These are phyloP conservation scores for Amaranthus tricolor DNA, from an alignment of 179 eudicot genomes.

Conservation along the genomic window DNA sequence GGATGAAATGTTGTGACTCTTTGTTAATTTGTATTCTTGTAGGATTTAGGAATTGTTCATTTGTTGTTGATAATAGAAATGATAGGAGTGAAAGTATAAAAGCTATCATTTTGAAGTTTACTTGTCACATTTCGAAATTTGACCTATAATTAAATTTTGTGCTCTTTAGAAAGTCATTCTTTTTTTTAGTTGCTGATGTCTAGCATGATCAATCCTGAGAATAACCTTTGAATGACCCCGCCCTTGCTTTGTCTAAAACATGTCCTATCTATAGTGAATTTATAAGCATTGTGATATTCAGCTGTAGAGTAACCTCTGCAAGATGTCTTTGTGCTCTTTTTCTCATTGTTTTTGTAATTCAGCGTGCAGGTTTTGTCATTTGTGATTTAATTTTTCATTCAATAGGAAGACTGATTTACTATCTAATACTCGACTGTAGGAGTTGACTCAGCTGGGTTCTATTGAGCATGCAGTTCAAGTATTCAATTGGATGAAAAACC, in stretches of 20 bases:
- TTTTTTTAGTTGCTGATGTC: background rate
- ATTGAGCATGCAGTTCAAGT: constrained; percentile 77
- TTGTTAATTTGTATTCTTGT: background rate
- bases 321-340: background rate
- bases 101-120: background rate
- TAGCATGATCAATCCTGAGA: background rate
- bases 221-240: background rate
- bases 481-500: constrained; percentile 93
- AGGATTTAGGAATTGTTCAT: background rate
- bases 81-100: background rate
- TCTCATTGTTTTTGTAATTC: background rate
- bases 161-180: background rate
- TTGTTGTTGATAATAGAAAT: background rate
- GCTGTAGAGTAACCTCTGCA: background rate
- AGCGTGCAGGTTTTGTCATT: background rate
- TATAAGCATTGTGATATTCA: background rate
- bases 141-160: background rate
- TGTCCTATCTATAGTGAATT: background rate
- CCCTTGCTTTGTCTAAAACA: background rate
- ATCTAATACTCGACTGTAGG: constrained; percentile 43
- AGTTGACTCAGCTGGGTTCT: constrained; percentile 71
- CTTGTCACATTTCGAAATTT: background rate
- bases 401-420: background rate
- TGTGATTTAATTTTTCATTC: background rate
- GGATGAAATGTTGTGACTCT: background rate